Base-by-base conservation (phyloP, 768 basidiomycete genomes). In the Rhodosporidiobolus odoratus region DNA sequence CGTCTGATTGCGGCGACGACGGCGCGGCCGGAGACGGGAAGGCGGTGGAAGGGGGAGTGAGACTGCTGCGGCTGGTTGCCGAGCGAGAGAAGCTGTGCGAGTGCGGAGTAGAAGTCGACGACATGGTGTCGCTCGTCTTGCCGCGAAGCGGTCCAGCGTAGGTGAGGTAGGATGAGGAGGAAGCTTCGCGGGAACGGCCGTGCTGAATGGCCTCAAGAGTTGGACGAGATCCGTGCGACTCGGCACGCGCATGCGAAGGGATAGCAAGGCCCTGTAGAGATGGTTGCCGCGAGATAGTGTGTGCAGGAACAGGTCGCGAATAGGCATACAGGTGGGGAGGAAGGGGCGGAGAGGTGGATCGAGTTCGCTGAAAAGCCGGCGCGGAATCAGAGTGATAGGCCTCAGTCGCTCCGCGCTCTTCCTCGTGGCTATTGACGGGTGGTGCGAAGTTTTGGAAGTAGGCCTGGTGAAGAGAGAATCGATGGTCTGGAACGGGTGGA, bases 51-150 rank as follows among this genome's bases (percentile, higher is more conserved):
- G 37, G 37, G 3, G 57, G 37, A 9, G 57, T 58, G 57, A 32
- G 38, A 40, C 30, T 9, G 52, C 52, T 54, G 25, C 37, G 16
- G 37, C 23, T 8, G 38, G 57, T 32, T 2, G 25, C 27, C 9
- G 54, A 13, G 5, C 54, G 35, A 10, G 54, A 37, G 25, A 40
- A 15, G 37, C 38, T 35, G 35, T 21, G 47, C 9, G 35, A 10
- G 37, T 37, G n/a, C 45, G n/a, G 35, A 15, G 56, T 7, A 41
- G 69, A 40, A 15, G 43, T 32, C 37, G 48, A 54, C 3, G 41
- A 56, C 30, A 64, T 15, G 27, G 71, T 64, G 16, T 67, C 66
- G n/a, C 54, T 48, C n/a, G 71, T 68, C 2, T 40, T 47, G 17
- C 25, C 62, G 2, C 62, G 34, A 2, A 50, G 43, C 1, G 68